Conservation (phyloP, 164 flowering plant genomes). For the Macadamia tetraphylla region DNA sequence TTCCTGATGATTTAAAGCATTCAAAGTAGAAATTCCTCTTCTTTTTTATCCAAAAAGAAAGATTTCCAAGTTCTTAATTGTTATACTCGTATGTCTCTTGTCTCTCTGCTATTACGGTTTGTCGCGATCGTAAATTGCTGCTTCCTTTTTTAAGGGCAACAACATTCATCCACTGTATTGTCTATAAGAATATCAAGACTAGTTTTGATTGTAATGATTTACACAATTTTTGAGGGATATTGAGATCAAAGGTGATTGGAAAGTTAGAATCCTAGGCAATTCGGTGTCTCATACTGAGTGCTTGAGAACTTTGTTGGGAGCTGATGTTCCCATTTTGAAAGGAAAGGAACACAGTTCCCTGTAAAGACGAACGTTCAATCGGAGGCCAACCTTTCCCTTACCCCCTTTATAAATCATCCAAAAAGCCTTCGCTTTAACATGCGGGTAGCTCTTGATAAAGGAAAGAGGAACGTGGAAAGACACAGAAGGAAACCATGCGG, state of each 20-base stretch:
- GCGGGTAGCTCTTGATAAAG: constrained; percentile 35
- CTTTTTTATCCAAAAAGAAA: neutral
- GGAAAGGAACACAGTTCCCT: neutral
- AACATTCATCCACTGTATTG: too few species aligned
- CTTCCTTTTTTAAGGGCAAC: too few species aligned
- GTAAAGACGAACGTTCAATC: neutral
- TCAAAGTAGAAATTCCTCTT: too few species aligned
- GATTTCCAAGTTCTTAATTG: too few species aligned
- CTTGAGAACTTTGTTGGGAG: neutral
- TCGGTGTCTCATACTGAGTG: neutral
- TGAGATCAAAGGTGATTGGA: constrained; percentile 14
- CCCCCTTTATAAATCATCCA: constrained; percentile 1
- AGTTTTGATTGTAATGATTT: neutral
- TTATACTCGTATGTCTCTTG: too few species aligned
- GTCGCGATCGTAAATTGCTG: too few species aligned
- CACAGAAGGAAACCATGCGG: constrained; percentile 15
- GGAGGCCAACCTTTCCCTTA: constrained; percentile 14
- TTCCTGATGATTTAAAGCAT: too few species aligned
- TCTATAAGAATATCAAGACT: too few species aligned
- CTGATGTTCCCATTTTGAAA: neutral
- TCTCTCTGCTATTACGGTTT: too few species aligned
- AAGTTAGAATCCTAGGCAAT: constrained; percentile 16
- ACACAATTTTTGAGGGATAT: neutral
- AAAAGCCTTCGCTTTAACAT: constrained; percentile 36
- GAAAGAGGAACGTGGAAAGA: constrained; percentile 23